Evolutionary conservation across 164 flowering plant species (phyloP).

Genomic region (Santalum album): DNA sequence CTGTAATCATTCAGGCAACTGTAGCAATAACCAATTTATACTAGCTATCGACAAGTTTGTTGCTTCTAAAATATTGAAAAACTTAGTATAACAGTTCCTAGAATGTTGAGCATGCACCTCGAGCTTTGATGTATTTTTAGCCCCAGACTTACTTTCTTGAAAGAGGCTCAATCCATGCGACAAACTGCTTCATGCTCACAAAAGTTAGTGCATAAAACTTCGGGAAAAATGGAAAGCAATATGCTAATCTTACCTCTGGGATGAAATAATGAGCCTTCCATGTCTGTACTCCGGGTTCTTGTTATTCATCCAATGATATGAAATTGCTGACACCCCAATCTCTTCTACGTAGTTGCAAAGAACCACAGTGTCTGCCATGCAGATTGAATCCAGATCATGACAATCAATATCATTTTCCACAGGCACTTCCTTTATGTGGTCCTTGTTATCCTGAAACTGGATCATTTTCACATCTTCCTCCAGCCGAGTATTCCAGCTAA

Average conservation of each 20-base stretch:
- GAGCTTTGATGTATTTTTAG: conserved; percentile 35
- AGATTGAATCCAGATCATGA: conserved; percentile 75
- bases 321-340: conserved; percentile 85
- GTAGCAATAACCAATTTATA: too few species aligned
- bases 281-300: conserved; percentile 73
- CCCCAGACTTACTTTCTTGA: conserved; percentile 45
- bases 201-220: background rate
- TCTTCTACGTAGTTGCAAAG: conserved; percentile 82
- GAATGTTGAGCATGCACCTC: conserved; percentile 41
- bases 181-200: conserved; percentile 42
- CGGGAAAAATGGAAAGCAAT: background rate
- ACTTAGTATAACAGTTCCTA: conserved; percentile 42
- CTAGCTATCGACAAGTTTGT: too few species aligned
- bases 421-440: conserved; percentile 82
- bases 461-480: conserved; percentile 92
- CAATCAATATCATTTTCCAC: conserved; percentile 81
- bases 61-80: too few species aligned
- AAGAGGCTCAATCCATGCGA: conserved; percentile 83
- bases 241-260: conserved; percentile 44
- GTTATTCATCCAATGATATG: conserved; percentile 84
- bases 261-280: conserved; percentile 83
- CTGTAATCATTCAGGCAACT: conserved; percentile 16
- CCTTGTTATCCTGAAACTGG: conserved; percentile 66
- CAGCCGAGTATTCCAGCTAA: conserved; percentile 78
- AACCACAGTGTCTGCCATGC: conserved; percentile 55